phyloP scores from a whole-genome alignment of 768 basidiomycete genomes.

The Leccinum olivaceopallidum region DNA sequence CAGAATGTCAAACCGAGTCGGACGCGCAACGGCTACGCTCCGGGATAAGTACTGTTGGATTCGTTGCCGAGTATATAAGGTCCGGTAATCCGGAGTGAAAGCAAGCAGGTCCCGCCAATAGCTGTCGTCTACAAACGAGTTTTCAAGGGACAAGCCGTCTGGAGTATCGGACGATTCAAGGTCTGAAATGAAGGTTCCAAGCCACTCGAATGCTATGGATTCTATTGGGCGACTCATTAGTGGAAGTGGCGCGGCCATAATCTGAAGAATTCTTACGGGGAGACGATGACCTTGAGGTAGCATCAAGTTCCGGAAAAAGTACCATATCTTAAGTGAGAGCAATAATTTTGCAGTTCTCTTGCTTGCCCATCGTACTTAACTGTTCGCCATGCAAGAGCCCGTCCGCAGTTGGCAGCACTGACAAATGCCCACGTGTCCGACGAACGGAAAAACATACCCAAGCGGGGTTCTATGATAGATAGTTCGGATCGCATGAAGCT shows the following conservation, averaged over 20 bases:
- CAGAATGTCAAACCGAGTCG: neutral
- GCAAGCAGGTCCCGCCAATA: conserved; percentile 1
- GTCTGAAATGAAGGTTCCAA: neutral
- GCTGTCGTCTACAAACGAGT: neutral
- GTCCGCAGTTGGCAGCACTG: neutral
- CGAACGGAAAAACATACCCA: neutral
- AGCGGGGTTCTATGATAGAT: neutral
- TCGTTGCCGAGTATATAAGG: neutral
- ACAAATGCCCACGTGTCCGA: neutral
- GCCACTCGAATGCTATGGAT: neutral
- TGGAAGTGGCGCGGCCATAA: neutral
- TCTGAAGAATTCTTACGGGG: neutral
- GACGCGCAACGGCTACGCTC: neutral
- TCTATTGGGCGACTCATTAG: neutral
- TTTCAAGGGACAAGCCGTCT: neutral
- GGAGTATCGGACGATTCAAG: neutral
- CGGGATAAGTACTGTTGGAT: neutral
- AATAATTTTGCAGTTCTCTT: neutral
- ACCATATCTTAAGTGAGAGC: neutral
- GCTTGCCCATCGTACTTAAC: neutral
- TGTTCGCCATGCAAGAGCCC: neutral
- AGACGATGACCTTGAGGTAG: neutral
- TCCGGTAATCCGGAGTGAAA: neutral
- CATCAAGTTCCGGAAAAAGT: neutral
- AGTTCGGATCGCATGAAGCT: too few relatives aligned